phyloP scores from a whole-genome alignment of 2,329 filamentous ascomycete genomes.

The Trichoderma hamatum region DNA sequence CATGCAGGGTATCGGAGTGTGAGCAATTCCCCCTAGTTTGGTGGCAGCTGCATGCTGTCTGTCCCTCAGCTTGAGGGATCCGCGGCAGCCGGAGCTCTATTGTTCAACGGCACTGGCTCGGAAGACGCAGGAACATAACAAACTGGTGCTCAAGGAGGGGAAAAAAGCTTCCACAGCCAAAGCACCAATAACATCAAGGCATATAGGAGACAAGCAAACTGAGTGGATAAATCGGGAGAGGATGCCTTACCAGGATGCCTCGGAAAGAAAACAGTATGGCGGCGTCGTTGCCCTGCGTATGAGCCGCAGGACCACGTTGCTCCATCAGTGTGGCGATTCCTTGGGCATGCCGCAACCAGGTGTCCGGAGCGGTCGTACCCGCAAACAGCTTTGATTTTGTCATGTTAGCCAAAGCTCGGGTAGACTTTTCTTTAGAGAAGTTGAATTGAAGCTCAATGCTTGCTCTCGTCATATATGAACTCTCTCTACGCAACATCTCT shows the following conservation, averaged over 20 bases:
- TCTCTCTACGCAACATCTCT: background rate
- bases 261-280: conserved; percentile 45
- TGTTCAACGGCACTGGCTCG: background rate
- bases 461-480: background rate
- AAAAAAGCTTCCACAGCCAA: background rate
- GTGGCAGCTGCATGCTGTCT: background rate
- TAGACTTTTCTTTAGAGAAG: background rate
- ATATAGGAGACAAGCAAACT: background rate
- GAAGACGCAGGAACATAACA: conserved; percentile 14
- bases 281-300: conserved; percentile 42
- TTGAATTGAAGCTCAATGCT: background rate
- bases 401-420: conserved; percentile 27
- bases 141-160: background rate
- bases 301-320: conserved; percentile 43
- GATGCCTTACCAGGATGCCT: conserved; percentile 41
- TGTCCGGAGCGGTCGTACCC: conserved; percentile 42
- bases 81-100: background rate
- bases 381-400: conserved; percentile 44
- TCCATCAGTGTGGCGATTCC: conserved; percentile 45
- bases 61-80: background rate
- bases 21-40: background rate
- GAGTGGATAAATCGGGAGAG: background rate
- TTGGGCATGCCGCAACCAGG: conserved; percentile 46
- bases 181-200: background rate
- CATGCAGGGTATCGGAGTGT: background rate